Evolutionary conservation across 2,329 filamentous ascomycete species (phyloP).

Genomic region (Xylariaceae sp.): DNA sequence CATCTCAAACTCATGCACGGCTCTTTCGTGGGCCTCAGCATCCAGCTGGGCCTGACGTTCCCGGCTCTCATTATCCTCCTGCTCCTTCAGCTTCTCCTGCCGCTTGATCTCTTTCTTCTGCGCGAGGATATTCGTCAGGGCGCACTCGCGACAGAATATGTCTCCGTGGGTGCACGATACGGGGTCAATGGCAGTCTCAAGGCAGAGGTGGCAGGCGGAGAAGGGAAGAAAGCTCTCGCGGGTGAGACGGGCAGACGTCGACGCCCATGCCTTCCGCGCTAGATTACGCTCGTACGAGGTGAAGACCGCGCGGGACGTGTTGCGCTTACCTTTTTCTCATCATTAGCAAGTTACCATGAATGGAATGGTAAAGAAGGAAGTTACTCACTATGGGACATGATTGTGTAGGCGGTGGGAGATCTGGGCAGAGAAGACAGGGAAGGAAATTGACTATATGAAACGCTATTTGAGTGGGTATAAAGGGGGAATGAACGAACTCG

Average conservation of each 20-base stretch:
- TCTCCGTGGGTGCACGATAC: conserved; percentile 81
- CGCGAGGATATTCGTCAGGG: conserved; percentile 80
- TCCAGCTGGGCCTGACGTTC: conserved; percentile 60
- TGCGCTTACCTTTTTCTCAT: conserved; percentile 61
- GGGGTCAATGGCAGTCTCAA: conserved; percentile 73
- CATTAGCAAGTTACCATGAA: background rate
- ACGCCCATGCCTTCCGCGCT: conserved; percentile 76
- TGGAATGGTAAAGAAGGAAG: background rate
- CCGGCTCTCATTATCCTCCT: conserved; percentile 59
- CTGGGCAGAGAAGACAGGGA: background rate
- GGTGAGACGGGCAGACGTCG: conserved; percentile 73
- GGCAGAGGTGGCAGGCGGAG: conserved; percentile 80
- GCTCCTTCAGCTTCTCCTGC: conserved; percentile 58
- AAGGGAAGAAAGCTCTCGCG: conserved; percentile 92
- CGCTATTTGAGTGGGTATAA: background rate
- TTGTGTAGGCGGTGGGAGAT: background rate
- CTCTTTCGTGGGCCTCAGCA: conserved; percentile 63
- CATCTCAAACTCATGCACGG: conserved; percentile 76
- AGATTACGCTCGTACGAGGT: conserved; percentile 84
- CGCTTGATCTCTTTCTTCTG: conserved; percentile 91
- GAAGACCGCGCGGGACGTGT: conserved; percentile 89
- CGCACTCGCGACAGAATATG: conserved; percentile 93
- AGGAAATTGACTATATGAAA: background rate
- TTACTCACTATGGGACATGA: conserved; percentile 43
- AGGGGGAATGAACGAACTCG: background rate